Evolutionary conservation across 2,329 filamentous ascomycete species (phyloP).

Genomic region (Phyllosticta citrichinensis): DNA sequence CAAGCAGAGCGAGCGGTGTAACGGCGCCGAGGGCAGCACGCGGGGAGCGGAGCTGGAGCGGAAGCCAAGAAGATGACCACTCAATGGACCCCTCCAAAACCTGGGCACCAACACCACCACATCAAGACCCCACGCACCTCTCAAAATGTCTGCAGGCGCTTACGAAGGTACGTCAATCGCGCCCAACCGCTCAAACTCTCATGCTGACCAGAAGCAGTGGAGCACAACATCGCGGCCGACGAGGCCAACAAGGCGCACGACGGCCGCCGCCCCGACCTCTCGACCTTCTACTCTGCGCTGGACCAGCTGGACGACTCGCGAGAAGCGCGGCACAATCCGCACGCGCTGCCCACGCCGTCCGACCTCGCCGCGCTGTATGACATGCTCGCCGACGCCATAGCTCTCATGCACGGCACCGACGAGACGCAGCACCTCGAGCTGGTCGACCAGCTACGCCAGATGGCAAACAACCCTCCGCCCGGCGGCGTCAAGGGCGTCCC

Average conservation of each 20-base stretch:
- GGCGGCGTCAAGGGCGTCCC: slow-evolving; percentile 50
- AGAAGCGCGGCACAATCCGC: slow-evolving; percentile 42
- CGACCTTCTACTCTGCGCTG: slow-evolving; percentile 54
- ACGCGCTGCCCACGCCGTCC: slow-evolving; percentile 50
- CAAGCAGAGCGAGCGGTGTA: not conserved
- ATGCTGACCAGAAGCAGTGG: slow-evolving; percentile 25
- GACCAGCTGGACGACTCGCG: slow-evolving; percentile 44
- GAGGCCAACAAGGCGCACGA: slow-evolving; percentile 24
- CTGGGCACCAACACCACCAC: not conserved
- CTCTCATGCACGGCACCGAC: slow-evolving; percentile 41
- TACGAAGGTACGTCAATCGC: slow-evolving; percentile 31
- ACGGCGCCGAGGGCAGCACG: not conserved
- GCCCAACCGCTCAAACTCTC: not conserved
- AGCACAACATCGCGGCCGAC: slow-evolving; percentile 37
- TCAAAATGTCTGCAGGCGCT: slow-evolving; percentile 67
- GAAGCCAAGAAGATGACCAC: not conserved
- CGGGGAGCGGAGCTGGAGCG: not conserved
- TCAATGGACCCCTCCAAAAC: not conserved
- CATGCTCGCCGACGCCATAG: slow-evolving; percentile 50
- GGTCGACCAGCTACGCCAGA: slow-evolving; percentile 35
- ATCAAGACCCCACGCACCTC: slow-evolving; percentile 24
- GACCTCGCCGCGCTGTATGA: slow-evolving; percentile 52
- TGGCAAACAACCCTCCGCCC: slow-evolving; percentile 47
- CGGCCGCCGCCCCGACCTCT: slow-evolving; percentile 51
- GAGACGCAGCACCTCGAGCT: slow-evolving; percentile 36